Percentiles rank a stretch among this genome's conserved stretches.
Evolutionary conservation across 257 asterid genomes (phyloP).

Genomic region (Jasminum sambac): DNA sequence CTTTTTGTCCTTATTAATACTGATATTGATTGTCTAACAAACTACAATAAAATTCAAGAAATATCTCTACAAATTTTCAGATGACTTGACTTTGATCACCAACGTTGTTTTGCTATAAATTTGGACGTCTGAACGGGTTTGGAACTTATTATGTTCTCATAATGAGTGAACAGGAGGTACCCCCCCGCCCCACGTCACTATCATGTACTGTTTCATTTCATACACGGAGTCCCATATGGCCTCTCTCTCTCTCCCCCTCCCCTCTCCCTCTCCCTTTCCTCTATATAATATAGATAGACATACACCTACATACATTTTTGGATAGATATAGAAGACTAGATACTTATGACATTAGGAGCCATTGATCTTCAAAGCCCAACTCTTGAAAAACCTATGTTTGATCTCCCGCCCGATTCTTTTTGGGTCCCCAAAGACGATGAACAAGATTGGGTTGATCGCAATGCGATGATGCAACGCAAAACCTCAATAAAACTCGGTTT

Average conservation of each 20-base stretch:
- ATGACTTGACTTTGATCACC: too few relatives aligned
- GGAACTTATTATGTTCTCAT: conserved; percentile 25
- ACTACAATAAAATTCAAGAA: too few relatives aligned
- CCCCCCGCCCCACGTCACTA: too few relatives aligned
- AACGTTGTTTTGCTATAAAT: too few relatives aligned
- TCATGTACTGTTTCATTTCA: conserved; percentile 24
- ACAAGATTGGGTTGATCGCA: conserved; percentile 52
- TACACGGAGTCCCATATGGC: background rate
- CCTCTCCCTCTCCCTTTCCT: background rate
- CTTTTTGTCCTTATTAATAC: too few relatives aligned
- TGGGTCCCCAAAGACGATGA: conserved; percentile 48
- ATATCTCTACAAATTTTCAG: too few relatives aligned
- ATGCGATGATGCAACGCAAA: conserved; percentile 61
- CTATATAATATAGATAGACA: too few relatives aligned
- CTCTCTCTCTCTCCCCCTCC: background rate
- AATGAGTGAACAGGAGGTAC: conserved; percentile 16
- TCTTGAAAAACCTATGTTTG: conserved; percentile 30
- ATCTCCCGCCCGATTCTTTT: conserved; percentile 67
- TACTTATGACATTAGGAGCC: conserved; percentile 16
- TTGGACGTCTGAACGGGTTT: background rate
- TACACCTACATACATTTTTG: background rate
- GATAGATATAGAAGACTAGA: background rate
- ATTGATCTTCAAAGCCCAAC: conserved; percentile 6
- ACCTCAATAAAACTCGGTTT: conserved; percentile 47
- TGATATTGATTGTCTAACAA: too few relatives aligned